These are phyloP conservation scores for Leccinum fallax DNA, from an alignment of 1,284 basidiomycete species.

Conservation along the genomic window DNA sequence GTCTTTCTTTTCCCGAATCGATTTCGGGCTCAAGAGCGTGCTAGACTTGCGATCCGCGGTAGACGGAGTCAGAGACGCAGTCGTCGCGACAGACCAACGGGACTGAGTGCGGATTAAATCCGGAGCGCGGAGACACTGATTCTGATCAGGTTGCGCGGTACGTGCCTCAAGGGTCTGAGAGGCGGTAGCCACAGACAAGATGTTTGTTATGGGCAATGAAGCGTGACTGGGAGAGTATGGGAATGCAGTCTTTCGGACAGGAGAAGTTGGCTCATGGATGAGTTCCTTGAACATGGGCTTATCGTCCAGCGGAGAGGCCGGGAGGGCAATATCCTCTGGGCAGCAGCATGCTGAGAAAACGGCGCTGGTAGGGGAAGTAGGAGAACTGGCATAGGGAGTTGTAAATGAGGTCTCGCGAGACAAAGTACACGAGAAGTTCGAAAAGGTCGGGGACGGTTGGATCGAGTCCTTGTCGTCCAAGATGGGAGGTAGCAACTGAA, in stretches of 20 bases:
- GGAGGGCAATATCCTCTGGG: constrained; percentile 31
- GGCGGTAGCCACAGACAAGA: constrained; percentile 10
- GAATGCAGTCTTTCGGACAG: background rate
- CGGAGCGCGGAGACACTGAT: constrained; percentile 17
- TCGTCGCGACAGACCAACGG: constrained; percentile 17
- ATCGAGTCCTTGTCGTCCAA: constrained; percentile 34
- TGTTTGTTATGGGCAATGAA: constrained; percentile 3
- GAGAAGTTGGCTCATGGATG: background rate
- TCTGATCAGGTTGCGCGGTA: background rate
- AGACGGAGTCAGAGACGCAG: constrained; percentile 8
- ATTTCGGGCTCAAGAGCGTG: constrained; percentile 3
- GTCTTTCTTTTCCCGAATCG: constrained; percentile 20
- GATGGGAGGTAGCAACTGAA: constrained; percentile 17
- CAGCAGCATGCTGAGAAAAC: constrained; percentile 26
- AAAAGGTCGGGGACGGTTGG: constrained; percentile 32
- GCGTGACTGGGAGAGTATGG: constrained; percentile 13
- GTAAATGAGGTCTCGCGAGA: constrained; percentile 34
- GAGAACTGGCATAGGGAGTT: constrained; percentile 25
- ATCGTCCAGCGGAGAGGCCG: constrained; percentile 26
- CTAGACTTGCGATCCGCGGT: constrained; percentile 14
- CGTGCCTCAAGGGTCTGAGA: background rate
- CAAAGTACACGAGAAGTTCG: constrained; percentile 27
- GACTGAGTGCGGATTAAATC: constrained; percentile 25
- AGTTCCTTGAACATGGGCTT: constrained; percentile 1
- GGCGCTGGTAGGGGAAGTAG: constrained; percentile 23